phyloP scores from a whole-genome alignment of 2,329 filamentous ascomycete species.

The Lizonia empirigonia region DNA sequence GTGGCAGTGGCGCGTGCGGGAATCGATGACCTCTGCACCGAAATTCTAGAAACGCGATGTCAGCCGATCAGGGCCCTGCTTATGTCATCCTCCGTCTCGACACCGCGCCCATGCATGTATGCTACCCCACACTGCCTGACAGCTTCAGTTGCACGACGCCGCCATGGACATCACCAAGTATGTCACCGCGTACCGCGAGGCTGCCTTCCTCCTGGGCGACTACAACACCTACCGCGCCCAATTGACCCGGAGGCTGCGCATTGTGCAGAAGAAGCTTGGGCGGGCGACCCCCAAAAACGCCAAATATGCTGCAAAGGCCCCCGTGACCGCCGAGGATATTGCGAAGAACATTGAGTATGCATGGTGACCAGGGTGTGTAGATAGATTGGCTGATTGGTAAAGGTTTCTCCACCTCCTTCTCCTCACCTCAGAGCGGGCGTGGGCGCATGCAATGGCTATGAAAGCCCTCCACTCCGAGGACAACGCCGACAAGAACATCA shows the following conservation, averaged over 20 bases:
- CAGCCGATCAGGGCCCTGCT: slow-evolving; percentile 1
- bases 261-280: slow-evolving; percentile 81
- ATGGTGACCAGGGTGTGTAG: background rate
- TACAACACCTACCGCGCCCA: slow-evolving; percentile 83
- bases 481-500: slow-evolving; percentile 72
- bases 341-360: slow-evolving; percentile 75
- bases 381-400: slow-evolving; percentile 5
- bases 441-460: slow-evolving; percentile 95
- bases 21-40: slow-evolving; percentile 11
- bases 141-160: slow-evolving; percentile 8
- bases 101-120: background rate
- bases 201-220: slow-evolving; percentile 85
- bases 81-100: slow-evolving; percentile 6
- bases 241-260: slow-evolving; percentile 79
- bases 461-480: slow-evolving; percentile 82
- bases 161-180: slow-evolving; percentile 90
- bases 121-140: slow-evolving; percentile 6
- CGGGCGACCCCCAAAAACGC: slow-evolving; percentile 82
- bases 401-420: slow-evolving; percentile 65
- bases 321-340: slow-evolving; percentile 76
- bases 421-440: slow-evolving; percentile 86
- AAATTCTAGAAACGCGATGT: slow-evolving; percentile 8
- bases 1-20: slow-evolving; percentile 15
- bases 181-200: slow-evolving; percentile 77
- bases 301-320: slow-evolving; percentile 76